Percentiles rank a stretch among this genome's conserved stretches.
These are phyloP conservation scores for Hymenoscyphus infarciens DNA, from an alignment of 2,329 filamentous ascomycete species.

Conservation along the genomic window DNA sequence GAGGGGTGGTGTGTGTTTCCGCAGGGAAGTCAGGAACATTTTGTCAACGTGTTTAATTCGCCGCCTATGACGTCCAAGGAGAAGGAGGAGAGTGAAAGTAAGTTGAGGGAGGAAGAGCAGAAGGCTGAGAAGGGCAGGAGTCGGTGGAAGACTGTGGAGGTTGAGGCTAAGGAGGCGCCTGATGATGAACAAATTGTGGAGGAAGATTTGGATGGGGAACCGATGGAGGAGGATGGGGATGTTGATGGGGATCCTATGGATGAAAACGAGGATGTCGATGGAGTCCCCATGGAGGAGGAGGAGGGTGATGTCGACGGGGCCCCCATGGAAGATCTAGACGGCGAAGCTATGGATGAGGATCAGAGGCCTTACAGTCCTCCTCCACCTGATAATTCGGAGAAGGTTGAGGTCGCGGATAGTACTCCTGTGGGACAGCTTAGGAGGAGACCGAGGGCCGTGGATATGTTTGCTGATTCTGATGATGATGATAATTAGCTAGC, in stretches of 20 bases:
- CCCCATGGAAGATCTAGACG: slow-evolving; percentile 40
- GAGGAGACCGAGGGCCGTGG: slow-evolving; percentile 63
- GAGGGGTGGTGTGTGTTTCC: slow-evolving; percentile 72
- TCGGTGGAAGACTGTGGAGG: slow-evolving; percentile 39
- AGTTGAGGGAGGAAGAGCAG: slow-evolving; percentile 33
- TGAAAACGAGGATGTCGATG: slow-evolving; percentile 43
- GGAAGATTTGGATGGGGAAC: slow-evolving; percentile 42
- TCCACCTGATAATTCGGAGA: slow-evolving; percentile 4
- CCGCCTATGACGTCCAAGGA: slow-evolving; percentile 52
- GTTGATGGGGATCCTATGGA: slow-evolving; percentile 33
- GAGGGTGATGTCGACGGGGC: slow-evolving; percentile 39
- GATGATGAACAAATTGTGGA: slow-evolving; percentile 45
- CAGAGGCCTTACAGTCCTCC: slow-evolving; percentile 21
- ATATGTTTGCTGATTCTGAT: slow-evolving; percentile 80
- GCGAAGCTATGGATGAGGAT: slow-evolving; percentile 30
- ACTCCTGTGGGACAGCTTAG: slow-evolving; percentile 20
- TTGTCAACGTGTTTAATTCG: slow-evolving; percentile 67
- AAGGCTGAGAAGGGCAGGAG: slow-evolving; percentile 31
- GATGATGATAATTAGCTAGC: slow-evolving; percentile 22
- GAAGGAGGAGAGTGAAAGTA: slow-evolving; percentile 34
- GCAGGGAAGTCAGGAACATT: slow-evolving; percentile 66
- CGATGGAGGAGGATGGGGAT: slow-evolving; percentile 40
- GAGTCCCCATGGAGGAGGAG: slow-evolving; percentile 25
- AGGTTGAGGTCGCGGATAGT: slow-evolving; percentile 1
- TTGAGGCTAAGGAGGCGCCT: slow-evolving; percentile 34